Evolutionary conservation across 768 basidiomycete species (phyloP), one percentile per base, ranked within the genome.

Genomic region (Tricholoma hemisulphureum): DNA sequence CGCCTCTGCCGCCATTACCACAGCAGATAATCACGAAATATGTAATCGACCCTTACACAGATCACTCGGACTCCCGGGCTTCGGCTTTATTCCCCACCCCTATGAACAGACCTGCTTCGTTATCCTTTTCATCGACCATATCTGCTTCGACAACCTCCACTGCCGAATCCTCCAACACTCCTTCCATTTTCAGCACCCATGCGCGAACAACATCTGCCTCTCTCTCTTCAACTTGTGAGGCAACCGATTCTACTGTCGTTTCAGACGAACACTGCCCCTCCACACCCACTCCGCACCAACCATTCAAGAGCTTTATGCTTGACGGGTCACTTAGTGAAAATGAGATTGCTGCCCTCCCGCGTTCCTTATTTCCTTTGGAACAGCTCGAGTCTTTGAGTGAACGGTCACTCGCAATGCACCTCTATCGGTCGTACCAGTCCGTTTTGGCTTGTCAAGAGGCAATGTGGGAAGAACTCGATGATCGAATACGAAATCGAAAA

Each of bases 401-500:
- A 54, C 79, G 84, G 43, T 84, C 85, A 2, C 76, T 87, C 26
- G 86, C 86, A 0, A 87, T 89, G 85, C 87, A 89, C 56, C 77
- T 89, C 3, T 83, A 87, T 63, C 76, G 79, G 59, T 80, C 83
- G n/a, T 88, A 82, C 59, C 81, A 84, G 61, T 69, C 72, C 18
- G 83, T 89, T 7, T 67, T 87, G 11, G 85, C 84, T 11, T 87
- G 85, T 61, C 82, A 86, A 67, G 88, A 89, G 65, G 82, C 86
- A 26, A 87, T 89, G 86, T 89, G 87, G 87, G 87, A 88, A 59
- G 86, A 87, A 55, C 75, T 89, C 50, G 80, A 81, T 61, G 82
- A 85, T 59, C 79, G 82, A 59, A 77, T 86, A 69, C 75, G 83
- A 51, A 86, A 87, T 62, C 74, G 79, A 54, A 79, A 76, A 46